Evolutionary conservation across 805 yeast genomes (phyloP), one percentile per base, ranked within the genome.

Genomic region (Yueomyces sinensis): DNA sequence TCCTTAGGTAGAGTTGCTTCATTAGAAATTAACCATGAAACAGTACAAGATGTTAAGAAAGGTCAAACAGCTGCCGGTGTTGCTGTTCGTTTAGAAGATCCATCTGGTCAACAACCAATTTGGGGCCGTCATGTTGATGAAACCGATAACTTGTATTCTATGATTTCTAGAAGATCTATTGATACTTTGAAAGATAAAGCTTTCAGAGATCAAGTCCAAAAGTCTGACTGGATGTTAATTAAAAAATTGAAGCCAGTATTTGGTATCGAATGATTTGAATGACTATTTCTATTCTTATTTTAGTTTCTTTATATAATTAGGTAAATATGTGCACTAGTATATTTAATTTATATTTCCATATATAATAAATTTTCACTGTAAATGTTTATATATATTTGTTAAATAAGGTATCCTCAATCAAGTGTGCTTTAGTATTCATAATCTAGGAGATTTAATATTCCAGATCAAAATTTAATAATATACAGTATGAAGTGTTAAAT

Each of bases 81-180:
- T 43, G 98, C 99, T 42, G 82, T 91, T 81, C 77, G 98, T 68
- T 70, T 91, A 52, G 98, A 91, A 37, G 80, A 83, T 49, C 87
- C 94, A 44, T 81, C 94, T 30, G 69, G 81, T 38, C 89, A 82
- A 44, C 95, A 86, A 63, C 97, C 98, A 36, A 77, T 83, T 13
- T 91, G 97, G 97, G 99, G 99, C 43, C 83, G 98, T 66, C 99
- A 91, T 56, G 93, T 91, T 47, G 95, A 86, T 59, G 99, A 91
- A 62, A 66, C 74, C 39, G 99, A 91, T 59, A 69, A 72, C 31
- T 66, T 91, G 54, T 91, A 87, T 63, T 89, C 98, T n/a, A 68
- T 81, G 64, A 72, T 91, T 43, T 56, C 91, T 11, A 76, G 98
- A 68, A 82, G 69, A 60, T 82, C 95, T 25, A 87, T 91, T 47